Evolutionary conservation across 73 alveolate genomes (phyloP).

Genomic region (Blepharisma japonicum): DNA sequence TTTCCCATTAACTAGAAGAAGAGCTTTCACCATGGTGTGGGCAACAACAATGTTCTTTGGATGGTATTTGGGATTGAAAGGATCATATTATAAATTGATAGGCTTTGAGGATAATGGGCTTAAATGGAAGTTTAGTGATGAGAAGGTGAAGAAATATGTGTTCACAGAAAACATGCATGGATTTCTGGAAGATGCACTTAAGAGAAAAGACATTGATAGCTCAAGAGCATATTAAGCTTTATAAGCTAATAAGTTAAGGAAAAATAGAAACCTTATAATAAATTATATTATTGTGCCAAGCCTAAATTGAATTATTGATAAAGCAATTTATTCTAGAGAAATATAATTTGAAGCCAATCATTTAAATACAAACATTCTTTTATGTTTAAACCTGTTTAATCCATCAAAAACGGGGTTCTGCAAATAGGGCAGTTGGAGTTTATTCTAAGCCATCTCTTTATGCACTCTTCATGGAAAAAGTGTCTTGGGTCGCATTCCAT

Average conservation of each 20-base stretch:
- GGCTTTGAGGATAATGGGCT: slow-evolving; percentile 33
- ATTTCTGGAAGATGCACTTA: slow-evolving; percentile 13
- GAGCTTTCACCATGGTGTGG: neutral
- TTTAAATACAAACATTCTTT: too few species aligned
- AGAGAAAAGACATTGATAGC: neutral
- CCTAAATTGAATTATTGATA: too few species aligned
- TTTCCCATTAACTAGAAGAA: slow-evolving; percentile 27
- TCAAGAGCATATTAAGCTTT: too few species aligned
- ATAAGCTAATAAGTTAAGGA: too few species aligned
- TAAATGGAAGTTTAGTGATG: slow-evolving; percentile 22
- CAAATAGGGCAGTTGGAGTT: too few species aligned
- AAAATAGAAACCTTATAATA: too few species aligned
- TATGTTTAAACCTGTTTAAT: too few species aligned
- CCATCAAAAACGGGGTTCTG: too few species aligned
- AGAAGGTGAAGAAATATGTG: slow-evolving; percentile 2
- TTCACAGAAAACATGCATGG: slow-evolving; percentile 26
- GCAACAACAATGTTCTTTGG: slow-evolving; percentile 9
- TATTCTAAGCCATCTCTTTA: slow-evolving; percentile 13
- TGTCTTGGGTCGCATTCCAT: slow-evolving; percentile 30
- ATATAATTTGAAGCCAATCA: too few species aligned
- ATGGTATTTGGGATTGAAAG: slow-evolving; percentile 27
- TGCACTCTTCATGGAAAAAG: slow-evolving; percentile 30
- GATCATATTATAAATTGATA: slow-evolving; percentile 15
- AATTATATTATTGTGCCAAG: too few species aligned
- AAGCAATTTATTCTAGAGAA: too few species aligned